Evolutionary conservation across 2,329 filamentous ascomycete species (phyloP).

Genomic region (Neobulgaria alba): DNA sequence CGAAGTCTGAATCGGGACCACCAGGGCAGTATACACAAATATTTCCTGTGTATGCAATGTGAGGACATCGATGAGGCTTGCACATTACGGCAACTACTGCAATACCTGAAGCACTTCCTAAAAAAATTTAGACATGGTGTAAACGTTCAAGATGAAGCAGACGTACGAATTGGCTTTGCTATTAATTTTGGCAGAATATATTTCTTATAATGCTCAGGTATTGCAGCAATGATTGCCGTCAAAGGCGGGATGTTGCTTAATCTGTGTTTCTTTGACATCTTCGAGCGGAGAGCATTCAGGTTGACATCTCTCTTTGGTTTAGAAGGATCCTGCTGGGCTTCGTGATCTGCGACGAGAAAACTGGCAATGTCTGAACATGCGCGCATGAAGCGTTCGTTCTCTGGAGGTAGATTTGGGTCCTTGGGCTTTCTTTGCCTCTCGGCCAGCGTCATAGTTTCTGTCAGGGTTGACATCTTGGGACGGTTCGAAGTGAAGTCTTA

Average conservation of each 20-base stretch:
- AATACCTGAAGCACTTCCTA: conserved; percentile 89
- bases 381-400: conserved; percentile 89
- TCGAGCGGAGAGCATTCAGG: conserved; percentile 77
- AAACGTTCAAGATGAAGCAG: neutral
- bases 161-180: conserved; percentile 84
- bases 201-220: conserved; percentile 99
- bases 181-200: conserved; percentile 95
- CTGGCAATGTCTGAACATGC: conserved; percentile 95
- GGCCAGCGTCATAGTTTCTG: conserved; percentile 44
- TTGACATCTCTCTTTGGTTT: conserved; percentile 81
- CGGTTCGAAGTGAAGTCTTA: too few species aligned
- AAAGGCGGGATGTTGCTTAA: conserved; percentile 81
- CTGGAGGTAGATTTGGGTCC: conserved; percentile 68
- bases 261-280: conserved; percentile 87
- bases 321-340: conserved; percentile 65
- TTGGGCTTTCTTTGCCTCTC: conserved; percentile 51
- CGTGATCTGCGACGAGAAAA: conserved; percentile 88
- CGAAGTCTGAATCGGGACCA: conserved; percentile 95
- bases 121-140: conserved; percentile 8
- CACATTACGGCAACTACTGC: conserved; percentile 99
- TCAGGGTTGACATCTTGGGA: too few species aligned
- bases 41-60: conserved; percentile 97
- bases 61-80: conserved; percentile 94
- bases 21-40: conserved; percentile 99
- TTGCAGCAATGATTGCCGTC: conserved; percentile 93